Evolutionary conservation across 306 rosid genomes (phyloP).

Genomic region (Glycine soja): DNA sequence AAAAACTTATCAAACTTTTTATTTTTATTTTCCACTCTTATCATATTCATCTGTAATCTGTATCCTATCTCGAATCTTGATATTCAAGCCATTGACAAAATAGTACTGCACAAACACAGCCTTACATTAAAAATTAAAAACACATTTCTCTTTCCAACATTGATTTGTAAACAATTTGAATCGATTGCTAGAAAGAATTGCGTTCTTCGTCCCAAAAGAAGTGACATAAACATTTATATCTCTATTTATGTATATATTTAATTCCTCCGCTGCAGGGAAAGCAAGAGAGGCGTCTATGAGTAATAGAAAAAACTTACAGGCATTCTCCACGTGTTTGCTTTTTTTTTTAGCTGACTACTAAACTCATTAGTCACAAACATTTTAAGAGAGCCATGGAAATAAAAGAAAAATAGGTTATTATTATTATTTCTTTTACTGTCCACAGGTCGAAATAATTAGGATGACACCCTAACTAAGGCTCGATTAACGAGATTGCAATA

Average conservation of each 20-base stretch:
- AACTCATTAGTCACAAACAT: constrained; percentile 28
- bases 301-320: background rate
- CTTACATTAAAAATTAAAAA: too few relatives aligned
- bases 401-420: background rate
- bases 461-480: background rate
- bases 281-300: constrained; percentile 1
- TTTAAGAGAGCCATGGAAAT: background rate
- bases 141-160: too few relatives aligned
- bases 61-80: too few relatives aligned
- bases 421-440: background rate
- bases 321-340: background rate
- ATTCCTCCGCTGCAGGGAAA: constrained; percentile 26
- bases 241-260: background rate
- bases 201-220: constrained; percentile 21
- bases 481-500: constrained; percentile 52
- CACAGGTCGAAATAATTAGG: constrained; percentile 7
- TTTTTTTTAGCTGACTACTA: constrained; percentile 26
- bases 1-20: too few relatives aligned
- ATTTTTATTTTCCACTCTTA: too few relatives aligned
- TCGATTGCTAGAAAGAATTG: background rate
- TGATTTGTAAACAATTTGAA: background rate
- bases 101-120: too few relatives aligned
- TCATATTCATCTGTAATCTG: too few relatives aligned
- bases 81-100: too few relatives aligned
- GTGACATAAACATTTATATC: background rate